Evolutionary conservation across 306 rosid species (phyloP), one percentile per base, ranked within the genome.

Genomic region (Gleditsia sinensis): DNA sequence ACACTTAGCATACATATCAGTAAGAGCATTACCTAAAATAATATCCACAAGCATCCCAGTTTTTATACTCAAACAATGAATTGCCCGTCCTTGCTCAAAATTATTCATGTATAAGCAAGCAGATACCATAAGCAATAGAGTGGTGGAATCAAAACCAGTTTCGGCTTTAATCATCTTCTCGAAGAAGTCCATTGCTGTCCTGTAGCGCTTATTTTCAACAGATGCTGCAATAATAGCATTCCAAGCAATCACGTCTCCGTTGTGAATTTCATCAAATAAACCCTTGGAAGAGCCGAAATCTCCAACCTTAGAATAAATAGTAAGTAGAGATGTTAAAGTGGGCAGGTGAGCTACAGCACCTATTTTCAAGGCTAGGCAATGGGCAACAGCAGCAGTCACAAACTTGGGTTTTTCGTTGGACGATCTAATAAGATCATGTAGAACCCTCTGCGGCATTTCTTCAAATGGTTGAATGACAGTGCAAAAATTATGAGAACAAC

Each of bases 161-260:
- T 69, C 74, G 5, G 34, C 71, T 39, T 71, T 56, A 45, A 72
- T 42, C 89, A 87, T 87, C 63, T 67, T 60, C 56, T 50, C 71
- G 34, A 87, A 82, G 65, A 82, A 74, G 57, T 67, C 71, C 78
- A 75, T 67, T 40, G 89, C 85, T 49, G 61, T 69, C 19, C 10
- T 66, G 58, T 69, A 72, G 63, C 54, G 81, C 11, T 81, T 81
- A 68, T 77, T 74, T 65, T 71, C 75, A 43, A 84, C 72, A 40
- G 73, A 82, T 37, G 88, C 87, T 16, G 91, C 74, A 76, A 87
- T 59, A 74, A 87, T 71, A 32, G 91, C 85, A 80, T 87, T 87
- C 89, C 89, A 82, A 53, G 82, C 56, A 55, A 87, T 77, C 66
- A 82, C 88, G 62, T 87, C 91, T 56, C 59, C 82, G 36, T 56